Conservation (phyloP, 2,329 filamentous ascomycete species). For the Scedosporium dehoogii region DNA sequence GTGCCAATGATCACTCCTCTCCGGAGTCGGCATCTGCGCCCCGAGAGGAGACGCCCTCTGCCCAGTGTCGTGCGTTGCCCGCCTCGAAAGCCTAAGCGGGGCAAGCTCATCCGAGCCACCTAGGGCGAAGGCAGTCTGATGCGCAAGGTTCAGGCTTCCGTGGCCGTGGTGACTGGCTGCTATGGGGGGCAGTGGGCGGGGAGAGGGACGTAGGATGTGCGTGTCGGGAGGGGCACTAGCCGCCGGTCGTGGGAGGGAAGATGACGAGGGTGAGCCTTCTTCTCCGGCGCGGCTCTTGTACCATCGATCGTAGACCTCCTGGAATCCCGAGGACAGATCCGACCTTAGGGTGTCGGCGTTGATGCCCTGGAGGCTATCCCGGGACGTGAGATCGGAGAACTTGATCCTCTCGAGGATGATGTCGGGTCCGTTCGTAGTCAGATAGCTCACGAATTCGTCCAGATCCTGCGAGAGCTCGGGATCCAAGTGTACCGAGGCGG, state of each 20-base stretch:
- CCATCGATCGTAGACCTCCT: constrained; percentile 5
- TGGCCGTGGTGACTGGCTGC: background rate
- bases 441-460: constrained; percentile 10
- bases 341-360: background rate
- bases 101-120: constrained; percentile 3
- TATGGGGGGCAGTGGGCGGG: background rate
- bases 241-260: background rate
- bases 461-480: constrained; percentile 12
- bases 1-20: background rate
- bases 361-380: background rate
- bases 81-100: background rate
- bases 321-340: constrained; percentile 1
- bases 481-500: constrained; percentile 13
- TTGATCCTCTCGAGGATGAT: constrained; percentile 3
- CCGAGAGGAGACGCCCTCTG: background rate
- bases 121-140: background rate
- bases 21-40: background rate
- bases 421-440: constrained; percentile 6
- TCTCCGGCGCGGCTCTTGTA: background rate
- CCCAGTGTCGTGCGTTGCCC: background rate
- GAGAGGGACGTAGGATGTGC: background rate
- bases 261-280: background rate
- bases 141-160: background rate
- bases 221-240: background rate
- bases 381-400: background rate